Base-by-base conservation (phyloP, 2,329 filamentous ascomycete genomes). In the Emericellopsis cladophorae region DNA sequence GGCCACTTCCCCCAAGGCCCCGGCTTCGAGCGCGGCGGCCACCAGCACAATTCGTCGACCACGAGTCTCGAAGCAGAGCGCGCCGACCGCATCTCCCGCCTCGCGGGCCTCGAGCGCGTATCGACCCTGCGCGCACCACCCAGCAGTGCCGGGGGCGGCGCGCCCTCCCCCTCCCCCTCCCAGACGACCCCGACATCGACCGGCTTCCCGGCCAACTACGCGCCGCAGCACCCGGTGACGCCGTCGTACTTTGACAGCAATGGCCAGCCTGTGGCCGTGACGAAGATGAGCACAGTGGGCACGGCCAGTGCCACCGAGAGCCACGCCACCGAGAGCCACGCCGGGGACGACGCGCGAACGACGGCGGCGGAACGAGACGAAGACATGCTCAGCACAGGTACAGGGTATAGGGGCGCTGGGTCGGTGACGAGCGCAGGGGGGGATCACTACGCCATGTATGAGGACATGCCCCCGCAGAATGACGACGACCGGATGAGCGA, bases 61-160 rank as follows among this genome's bases (percentile, higher is more conserved):
- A 82, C 76, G 49, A 90, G 82, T 52, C 79, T 92, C 45, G 89
- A 95, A 53, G 88, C 88, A 47, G 89, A 95, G 61, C 86, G 89
- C 50, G 88, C 87, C 47, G 89, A 95, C 62, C 88, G 90, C 54
- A 95, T 96, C 61, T 95, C 88, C 35, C 88, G 90, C 39, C 79
- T 95, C 18, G 85, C 89, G 11, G 90, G 90, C n/a, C 76, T 95
- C 31, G 88, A 94, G 59, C 79, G 85, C 42, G 81, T 95, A 43
- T 81, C 84, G 14, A 84, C 86, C n/a, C 72, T 82, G 35, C 80
- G 84, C 46, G 68, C 75, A 24, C 60, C 64, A 9, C 53, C 62
- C 44, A 54, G 55, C 52, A 46, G 50, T 42, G 44, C 51, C 48
- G 38, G 38, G 21, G 46, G 47, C 8, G 48, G 46, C 23, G 51